phyloP scores from a whole-genome alignment of 1,284 basidiomycete species.

The Ustilago vetiveriae region DNA sequence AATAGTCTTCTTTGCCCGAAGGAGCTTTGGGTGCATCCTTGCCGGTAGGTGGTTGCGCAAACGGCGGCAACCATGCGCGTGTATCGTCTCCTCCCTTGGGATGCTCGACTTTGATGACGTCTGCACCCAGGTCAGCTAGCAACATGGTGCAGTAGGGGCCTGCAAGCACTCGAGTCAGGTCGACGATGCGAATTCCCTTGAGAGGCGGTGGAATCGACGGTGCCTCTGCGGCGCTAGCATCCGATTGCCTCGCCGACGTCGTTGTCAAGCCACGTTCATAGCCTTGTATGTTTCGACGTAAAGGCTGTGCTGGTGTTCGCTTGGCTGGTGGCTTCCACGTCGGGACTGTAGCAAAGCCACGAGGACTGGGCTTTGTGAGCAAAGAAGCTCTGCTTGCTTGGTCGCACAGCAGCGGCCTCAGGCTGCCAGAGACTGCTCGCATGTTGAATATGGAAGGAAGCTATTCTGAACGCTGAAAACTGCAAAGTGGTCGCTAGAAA shows the following conservation, averaged over 20 bases:
- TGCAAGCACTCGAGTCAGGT: constrained; percentile 86
- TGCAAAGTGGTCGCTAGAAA: too few relatives aligned
- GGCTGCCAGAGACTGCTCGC: constrained; percentile 1
- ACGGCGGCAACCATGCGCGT: constrained; percentile 69
- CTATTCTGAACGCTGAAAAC: too few relatives aligned
- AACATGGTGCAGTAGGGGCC: constrained; percentile 87
- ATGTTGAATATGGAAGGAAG: constrained; percentile 8
- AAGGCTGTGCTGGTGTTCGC: not conserved
- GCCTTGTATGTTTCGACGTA: not conserved
- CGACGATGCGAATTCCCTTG: constrained; percentile 80
- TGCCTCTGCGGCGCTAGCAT: constrained; percentile 1
- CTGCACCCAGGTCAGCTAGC: constrained; percentile 80
- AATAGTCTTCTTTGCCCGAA: constrained; percentile 72
- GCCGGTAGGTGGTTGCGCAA: constrained; percentile 36
- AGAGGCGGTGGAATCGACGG: constrained; percentile 74
- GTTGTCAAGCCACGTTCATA: constrained; percentile 3
- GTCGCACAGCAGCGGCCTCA: constrained; percentile 14
- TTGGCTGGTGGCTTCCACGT: not conserved
- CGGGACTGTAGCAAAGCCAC: too few relatives aligned
- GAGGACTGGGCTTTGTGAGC: too few relatives aligned
- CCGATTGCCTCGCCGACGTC: constrained; percentile 1
- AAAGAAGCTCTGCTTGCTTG: constrained; percentile 1
- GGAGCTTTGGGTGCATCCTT: constrained; percentile 35
- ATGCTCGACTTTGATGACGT: constrained; percentile 78
- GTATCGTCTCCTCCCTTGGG: constrained; percentile 84